Percentiles rank a stretch among this genome's conserved stretches.
Conservation (phyloP, 2,329 filamentous ascomycete genomes). For the Blastomyces gilchristii region DNA sequence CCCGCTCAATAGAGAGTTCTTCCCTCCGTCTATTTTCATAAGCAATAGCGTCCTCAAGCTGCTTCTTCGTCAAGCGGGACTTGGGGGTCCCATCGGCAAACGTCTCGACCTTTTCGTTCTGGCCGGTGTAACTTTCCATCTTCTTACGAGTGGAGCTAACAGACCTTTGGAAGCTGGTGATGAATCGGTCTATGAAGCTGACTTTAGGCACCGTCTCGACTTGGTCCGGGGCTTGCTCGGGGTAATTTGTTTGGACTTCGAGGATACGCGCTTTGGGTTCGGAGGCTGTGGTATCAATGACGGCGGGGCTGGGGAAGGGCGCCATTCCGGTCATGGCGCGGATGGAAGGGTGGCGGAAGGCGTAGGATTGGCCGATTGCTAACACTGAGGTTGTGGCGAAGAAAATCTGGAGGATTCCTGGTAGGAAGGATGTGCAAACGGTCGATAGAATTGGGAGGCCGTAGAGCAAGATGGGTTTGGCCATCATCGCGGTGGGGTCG, state of each 20-base stretch:
- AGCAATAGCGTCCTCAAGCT: constrained; percentile 23
- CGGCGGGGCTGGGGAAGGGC: constrained; percentile 12
- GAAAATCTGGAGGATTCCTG: constrained; percentile 52
- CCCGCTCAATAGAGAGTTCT: constrained; percentile 24
- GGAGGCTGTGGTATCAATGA: neutral
- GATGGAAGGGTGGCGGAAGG: constrained; percentile 33
- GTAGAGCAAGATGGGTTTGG: constrained; percentile 26
- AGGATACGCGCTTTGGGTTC: constrained; percentile 4
- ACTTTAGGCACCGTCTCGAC: constrained; percentile 13
- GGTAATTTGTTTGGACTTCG: constrained; percentile 11
- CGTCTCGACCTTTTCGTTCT: constrained; percentile 18
- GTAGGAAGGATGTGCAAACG: constrained; percentile 45
- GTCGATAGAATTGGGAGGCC: constrained; percentile 46
- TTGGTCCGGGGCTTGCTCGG: constrained; percentile 8
- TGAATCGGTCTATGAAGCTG: constrained; percentile 28
- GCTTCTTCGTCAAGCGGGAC: constrained; percentile 23
- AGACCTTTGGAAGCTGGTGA: constrained; percentile 25
- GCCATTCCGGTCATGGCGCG: constrained; percentile 23
- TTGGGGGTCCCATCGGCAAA: constrained; percentile 18
- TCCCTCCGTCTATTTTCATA: constrained; percentile 24
- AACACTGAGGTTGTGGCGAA: constrained; percentile 42
- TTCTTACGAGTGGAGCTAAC: constrained; percentile 20
- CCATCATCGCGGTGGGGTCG: neutral
- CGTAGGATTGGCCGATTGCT: constrained; percentile 34
- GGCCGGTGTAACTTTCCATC: constrained; percentile 17